Base-by-base conservation (phyloP, 1,139 yeast genomes). In the Magnusiomyces sp. region DNA sequence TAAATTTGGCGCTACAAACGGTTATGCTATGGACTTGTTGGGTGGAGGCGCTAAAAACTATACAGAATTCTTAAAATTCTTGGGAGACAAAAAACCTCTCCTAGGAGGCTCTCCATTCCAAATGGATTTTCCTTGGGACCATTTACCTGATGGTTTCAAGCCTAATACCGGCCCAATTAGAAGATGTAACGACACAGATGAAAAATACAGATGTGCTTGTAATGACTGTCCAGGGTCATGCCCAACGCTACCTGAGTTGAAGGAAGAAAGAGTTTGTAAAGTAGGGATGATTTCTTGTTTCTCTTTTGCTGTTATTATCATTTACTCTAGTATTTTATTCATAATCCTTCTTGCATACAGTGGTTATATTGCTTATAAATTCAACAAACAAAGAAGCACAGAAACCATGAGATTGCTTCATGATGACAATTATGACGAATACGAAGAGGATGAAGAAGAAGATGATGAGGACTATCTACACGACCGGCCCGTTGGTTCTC, bases 41-140 rank as follows among this genome's bases (percentile, higher is more conserved):
- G 98, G 98, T 5, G 98, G 98, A 9, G 97, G 97, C 0, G 97
- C 97, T 2, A 75, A 74, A 53, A 79, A 81, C 60, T 86, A 78
- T 62, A 62, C 71, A 42, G 80, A 79, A 49, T 92, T 92, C 62
- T 71, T 92, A 58, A 86, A 88, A 66, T 92, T 90, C 62, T 68
- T 92, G 51, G 97, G 97, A 5, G 97, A 90, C 63, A 95, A 89
- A 59, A 90, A 90, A 63, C 97, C 97, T 0, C 59, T 87, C 56
- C 71, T 92, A 5, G 97, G 97, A 0, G 97, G 97, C 0, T 87
- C 96, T 0, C 97, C 97, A 0, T 89, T 92, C 63, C 97, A 92
- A 63, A 90, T 92, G 58, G 83, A 90, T 63, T 89, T 80, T 63
- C 69, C 74, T 7, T 86, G 79, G 70, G 69, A 67, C 11, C 62